phyloP scores from a whole-genome alignment of 2,329 filamentous ascomycete genomes.

The Aspergillus costaricaensis region DNA sequence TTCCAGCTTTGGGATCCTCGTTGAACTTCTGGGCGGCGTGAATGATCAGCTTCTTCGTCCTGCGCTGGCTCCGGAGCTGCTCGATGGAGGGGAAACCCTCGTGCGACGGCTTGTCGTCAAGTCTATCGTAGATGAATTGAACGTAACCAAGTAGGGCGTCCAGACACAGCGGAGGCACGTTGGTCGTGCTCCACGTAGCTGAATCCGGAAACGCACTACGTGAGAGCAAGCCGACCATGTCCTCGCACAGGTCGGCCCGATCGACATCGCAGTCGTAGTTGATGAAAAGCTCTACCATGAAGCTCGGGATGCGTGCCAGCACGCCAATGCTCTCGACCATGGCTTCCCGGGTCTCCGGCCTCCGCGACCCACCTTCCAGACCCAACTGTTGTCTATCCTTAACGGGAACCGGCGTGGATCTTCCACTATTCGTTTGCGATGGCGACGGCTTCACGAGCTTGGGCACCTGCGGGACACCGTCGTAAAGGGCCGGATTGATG shows the following conservation, averaged over 20 bases:
- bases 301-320: constrained; percentile 86
- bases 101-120: constrained; percentile 67
- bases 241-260: constrained; percentile 87
- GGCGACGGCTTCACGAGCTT: constrained; percentile 80
- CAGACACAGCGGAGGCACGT: constrained; percentile 90
- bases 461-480: constrained; percentile 87
- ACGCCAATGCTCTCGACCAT: constrained; percentile 98
- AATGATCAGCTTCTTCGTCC: constrained; percentile 84
- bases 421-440: constrained; percentile 74
- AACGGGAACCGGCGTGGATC: constrained; percentile 85
- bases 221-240: constrained; percentile 88
- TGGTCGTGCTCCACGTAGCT: constrained; percentile 98
- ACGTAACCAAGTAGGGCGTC: constrained; percentile 89
- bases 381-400: constrained; percentile 91
- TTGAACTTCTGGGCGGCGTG: constrained; percentile 90
- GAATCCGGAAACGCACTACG: constrained; percentile 96
- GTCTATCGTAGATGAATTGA: constrained; percentile 84
- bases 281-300: constrained; percentile 92
- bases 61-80: constrained; percentile 69
- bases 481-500: constrained; percentile 88
- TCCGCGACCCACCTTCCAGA: constrained; percentile 85
- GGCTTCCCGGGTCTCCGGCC: constrained; percentile 92
- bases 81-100: constrained; percentile 68
- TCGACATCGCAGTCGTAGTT: constrained; percentile 98
- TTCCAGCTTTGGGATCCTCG: constrained; percentile 84